Evolutionary conservation across 1,284 basidiomycete species (phyloP).

Genomic region (Sanguinoderma infundibulare): DNA sequence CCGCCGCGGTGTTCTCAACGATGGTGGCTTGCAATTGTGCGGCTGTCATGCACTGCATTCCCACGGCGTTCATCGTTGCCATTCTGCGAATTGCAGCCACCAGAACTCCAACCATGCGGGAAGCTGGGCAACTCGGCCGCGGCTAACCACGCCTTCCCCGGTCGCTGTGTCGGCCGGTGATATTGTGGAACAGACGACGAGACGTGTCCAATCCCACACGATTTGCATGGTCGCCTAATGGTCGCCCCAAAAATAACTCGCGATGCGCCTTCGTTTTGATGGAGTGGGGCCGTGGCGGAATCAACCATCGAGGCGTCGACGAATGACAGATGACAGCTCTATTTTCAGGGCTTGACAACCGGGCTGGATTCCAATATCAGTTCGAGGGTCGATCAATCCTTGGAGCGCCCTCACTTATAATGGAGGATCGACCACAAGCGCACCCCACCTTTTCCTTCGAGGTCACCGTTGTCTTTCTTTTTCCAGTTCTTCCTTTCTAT

Average conservation of each 20-base stretch:
- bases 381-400: neutral
- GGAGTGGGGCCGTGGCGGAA: neutral
- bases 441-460: slow-evolving; percentile 8
- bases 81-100: too few species aligned
- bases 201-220: neutral
- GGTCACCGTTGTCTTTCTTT: slow-evolving; percentile 19
- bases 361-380: neutral
- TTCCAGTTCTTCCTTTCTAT: slow-evolving; percentile 6
- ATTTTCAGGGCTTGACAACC: slow-evolving; percentile 9
- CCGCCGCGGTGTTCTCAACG: too few species aligned
- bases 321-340: neutral
- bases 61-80: neutral
- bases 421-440: neutral
- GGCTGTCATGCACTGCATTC: neutral
- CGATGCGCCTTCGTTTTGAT: neutral
- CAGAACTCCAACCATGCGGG: neutral
- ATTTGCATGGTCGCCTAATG: neutral
- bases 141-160: neutral
- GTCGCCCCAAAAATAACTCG: slow-evolving; percentile 2
- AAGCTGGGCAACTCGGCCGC: neutral
- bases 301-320: too few species aligned
- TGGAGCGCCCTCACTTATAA: slow-evolving; percentile 6
- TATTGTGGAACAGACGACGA: neutral
- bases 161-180: neutral
- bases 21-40: too few species aligned